Evolutionary conservation across 2,329 filamentous ascomycete genomes (phyloP).

Genomic region (Trichophyton rubrum): DNA sequence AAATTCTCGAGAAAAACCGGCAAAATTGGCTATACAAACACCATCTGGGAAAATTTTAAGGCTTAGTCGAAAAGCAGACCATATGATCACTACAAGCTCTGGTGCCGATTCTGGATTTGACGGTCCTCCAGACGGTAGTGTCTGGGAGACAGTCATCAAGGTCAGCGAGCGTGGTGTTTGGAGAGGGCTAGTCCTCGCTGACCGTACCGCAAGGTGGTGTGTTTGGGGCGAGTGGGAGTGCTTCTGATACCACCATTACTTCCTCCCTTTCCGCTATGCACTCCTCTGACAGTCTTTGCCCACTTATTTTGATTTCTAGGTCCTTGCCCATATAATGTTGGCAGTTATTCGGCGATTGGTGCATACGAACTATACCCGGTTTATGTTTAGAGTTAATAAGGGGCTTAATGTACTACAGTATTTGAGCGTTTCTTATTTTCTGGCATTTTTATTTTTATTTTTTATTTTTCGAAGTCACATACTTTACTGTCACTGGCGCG

Average conservation of each 20-base stretch:
- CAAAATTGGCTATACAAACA: slow-evolving; percentile 88
- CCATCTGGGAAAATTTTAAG: slow-evolving; percentile 89
- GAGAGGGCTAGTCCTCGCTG: slow-evolving; percentile 51
- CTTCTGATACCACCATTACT: slow-evolving; percentile 26
- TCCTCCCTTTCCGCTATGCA: background rate
- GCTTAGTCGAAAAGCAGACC: slow-evolving; percentile 38
- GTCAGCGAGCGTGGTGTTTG: slow-evolving; percentile 51
- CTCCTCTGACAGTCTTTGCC: background rate
- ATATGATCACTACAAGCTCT: slow-evolving; percentile 27
- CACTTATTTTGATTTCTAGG: slow-evolving; percentile 2
- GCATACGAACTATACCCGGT: slow-evolving; percentile 6
- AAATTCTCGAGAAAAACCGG: slow-evolving; percentile 54
- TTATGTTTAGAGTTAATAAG: slow-evolving; percentile 3
- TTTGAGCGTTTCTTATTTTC: slow-evolving; percentile 3
- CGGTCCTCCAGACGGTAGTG: slow-evolving; percentile 38
- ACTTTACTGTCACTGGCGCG: background rate
- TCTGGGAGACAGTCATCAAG: slow-evolving; percentile 57
- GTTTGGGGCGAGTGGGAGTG: slow-evolving; percentile 58
- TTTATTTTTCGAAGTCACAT: background rate
- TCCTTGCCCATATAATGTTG: background rate
- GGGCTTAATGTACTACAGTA: background rate
- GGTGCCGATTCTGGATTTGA: slow-evolving; percentile 26
- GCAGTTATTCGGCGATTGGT: slow-evolving; percentile 2
- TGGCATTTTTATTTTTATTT: background rate
- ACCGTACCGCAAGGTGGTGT: slow-evolving; percentile 54